Percentiles rank a stretch among this genome's conserved stretches.
Evolutionary conservation across 164 flowering plant genomes (phyloP).

Genomic region (Vitis rotundifolia): DNA sequence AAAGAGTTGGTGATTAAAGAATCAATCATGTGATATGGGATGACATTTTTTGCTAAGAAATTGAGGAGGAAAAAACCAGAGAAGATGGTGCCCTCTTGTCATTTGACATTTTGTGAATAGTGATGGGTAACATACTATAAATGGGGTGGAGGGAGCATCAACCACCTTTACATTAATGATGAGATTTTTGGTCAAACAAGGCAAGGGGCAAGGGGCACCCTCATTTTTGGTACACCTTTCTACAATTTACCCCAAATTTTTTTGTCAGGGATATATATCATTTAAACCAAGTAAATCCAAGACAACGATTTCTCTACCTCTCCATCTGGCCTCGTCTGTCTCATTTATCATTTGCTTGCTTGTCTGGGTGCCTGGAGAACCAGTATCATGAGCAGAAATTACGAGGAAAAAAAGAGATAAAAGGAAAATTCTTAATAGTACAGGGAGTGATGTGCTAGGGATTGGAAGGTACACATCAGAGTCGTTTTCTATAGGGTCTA

Average conservation of each 20-base stretch:
- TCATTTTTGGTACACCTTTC: slow-evolving; percentile 2
- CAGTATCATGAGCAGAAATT: too few species aligned
- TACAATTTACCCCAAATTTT: not conserved
- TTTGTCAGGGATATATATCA: slow-evolving; percentile 1
- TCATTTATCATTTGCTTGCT: too few species aligned
- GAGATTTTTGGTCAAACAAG: slow-evolving; percentile 21
- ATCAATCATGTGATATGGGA: too few species aligned
- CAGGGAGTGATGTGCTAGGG: too few species aligned
- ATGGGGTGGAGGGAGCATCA: slow-evolving; percentile 15
- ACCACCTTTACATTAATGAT: slow-evolving; percentile 16
- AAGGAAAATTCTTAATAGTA: too few species aligned
- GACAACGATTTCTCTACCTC: too few species aligned
- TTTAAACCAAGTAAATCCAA: slow-evolving; percentile 5
- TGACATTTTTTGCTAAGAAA: too few species aligned
- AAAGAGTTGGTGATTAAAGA: too few species aligned
- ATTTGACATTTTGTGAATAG: not conserved
- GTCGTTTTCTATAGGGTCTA: slow-evolving; percentile 32
- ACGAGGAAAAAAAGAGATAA: too few species aligned
- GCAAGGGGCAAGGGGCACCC: slow-evolving; percentile 9
- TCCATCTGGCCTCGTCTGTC: too few species aligned
- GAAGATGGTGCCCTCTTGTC: not conserved
- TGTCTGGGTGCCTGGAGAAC: too few species aligned
- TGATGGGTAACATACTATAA: slow-evolving; percentile 15
- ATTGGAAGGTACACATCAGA: slow-evolving; percentile 1
- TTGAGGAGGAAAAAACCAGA: too few species aligned